These are phyloP conservation scores for Fusarium euwallaceae DNA, from an alignment of 2,329 filamentous ascomycete species.

Conservation along the genomic window DNA sequence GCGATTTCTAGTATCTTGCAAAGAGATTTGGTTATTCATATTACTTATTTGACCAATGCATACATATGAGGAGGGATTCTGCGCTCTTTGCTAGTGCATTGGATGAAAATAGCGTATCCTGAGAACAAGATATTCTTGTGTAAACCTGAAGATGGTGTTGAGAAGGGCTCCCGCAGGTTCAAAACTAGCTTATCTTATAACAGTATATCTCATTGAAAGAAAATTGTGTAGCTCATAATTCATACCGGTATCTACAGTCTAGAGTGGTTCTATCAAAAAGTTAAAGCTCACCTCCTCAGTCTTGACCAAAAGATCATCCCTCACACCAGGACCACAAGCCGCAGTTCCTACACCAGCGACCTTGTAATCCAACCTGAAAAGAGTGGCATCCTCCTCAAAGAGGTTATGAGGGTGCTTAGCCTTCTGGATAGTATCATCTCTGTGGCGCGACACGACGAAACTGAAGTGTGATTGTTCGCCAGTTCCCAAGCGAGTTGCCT, in stretches of 20 bases:
- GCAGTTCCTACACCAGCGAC: conserved; percentile 65
- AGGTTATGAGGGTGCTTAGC: conserved; percentile 76
- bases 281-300: conserved; percentile 57
- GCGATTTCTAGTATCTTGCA: neutral
- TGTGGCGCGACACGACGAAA: conserved; percentile 70
- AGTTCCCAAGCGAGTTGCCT: conserved; percentile 33
- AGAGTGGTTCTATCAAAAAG: conserved; percentile 55
- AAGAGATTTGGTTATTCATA: neutral
- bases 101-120: neutral
- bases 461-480: conserved; percentile 51
- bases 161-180: neutral
- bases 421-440: conserved; percentile 64
- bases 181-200: neutral
- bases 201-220: neutral
- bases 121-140: neutral
- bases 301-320: conserved; percentile 59
- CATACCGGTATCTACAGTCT: neutral
- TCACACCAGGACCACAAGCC: conserved; percentile 63
- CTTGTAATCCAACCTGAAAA: conserved; percentile 59
- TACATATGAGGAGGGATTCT: neutral
- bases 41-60: neutral
- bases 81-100: neutral
- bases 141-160: neutral
- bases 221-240: neutral
- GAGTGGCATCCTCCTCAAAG: conserved; percentile 59